Evolutionary conservation across 768 basidiomycete genomes (phyloP), one percentile per base, ranked within the genome.

Genomic region (Pilatotrama ljubarskyi): DNA sequence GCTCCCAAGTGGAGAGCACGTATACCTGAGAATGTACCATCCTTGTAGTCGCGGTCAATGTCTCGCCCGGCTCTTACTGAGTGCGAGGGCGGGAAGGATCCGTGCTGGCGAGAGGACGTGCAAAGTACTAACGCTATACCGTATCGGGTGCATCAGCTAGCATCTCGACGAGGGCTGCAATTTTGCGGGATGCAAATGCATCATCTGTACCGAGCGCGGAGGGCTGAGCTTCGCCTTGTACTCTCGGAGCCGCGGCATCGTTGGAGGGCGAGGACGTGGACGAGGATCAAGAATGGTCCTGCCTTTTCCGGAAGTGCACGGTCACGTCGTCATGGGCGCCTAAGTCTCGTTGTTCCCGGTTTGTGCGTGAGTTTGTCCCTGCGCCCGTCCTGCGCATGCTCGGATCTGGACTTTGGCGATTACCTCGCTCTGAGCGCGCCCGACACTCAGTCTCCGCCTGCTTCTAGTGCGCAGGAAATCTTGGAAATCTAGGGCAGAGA

Each of bases 91-190:
- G 40, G 38, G 41, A 42, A 22, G 35, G 37, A 36, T 5, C 11
- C 29, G 29, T 14, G 14, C 43, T 7, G 41, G 17, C 15, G 35
- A 18, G 37, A 11, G 48, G 29, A 22, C 53, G 53, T n/a, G 40
- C 14, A 32, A 18, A 60, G 47, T 50, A 60, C 59, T 60, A 60
- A 60, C 38, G 20, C 59, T 50, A 42, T 18, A 2, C 59, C 59
- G 1, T 17, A 60, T 60, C 43, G 29, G 51, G 59, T 11, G 35
- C 29, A 47, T 47, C 50, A 47, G 46, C 14, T 18, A 42, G 46
- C 37, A 49, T 54, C 32, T 54, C 37, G 37, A 48, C 49, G 38
- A 14, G 18, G 9, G n/a, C 24, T 25, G 22, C 7, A 22, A 55
- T 25, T 43, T n/a, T n/a, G 49, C 54, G 47, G 37, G 14, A 47